These are phyloP conservation scores for Penicillium subrubescens DNA, from an alignment of 495 filamentous ascomycete genomes.

Conservation along the genomic window DNA sequence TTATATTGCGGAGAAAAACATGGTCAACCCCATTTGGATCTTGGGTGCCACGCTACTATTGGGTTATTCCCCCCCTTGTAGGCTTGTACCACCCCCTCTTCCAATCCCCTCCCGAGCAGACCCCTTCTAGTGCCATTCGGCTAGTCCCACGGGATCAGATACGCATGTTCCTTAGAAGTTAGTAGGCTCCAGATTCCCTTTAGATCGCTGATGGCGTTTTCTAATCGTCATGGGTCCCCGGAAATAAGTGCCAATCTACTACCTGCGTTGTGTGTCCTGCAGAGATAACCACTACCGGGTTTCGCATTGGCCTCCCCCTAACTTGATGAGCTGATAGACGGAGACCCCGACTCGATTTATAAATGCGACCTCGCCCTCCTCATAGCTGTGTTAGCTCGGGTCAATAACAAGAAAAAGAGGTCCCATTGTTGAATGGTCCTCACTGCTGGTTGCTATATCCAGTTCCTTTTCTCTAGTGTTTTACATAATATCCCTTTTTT, in stretches of 20 bases:
- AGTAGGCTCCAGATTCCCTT: slow-evolving; percentile 1
- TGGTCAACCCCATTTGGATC: neutral
- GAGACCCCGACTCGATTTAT: neutral
- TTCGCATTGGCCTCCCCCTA: neutral
- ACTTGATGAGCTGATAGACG: neutral
- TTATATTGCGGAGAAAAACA: slow-evolving; percentile 6
- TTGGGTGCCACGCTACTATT: neutral
- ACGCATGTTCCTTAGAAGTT: too few relatives aligned
- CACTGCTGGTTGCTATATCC: neutral
- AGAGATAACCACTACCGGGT: slow-evolving; percentile 21
- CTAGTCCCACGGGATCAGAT: slow-evolving; percentile 5
- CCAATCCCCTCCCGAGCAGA: neutral
- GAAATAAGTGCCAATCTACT: slow-evolving; percentile 5
- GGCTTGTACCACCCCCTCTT: neutral
- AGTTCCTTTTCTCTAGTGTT: neutral
- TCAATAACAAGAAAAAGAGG: neutral
- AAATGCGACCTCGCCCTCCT: neutral
- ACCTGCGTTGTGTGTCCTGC: slow-evolving; percentile 1
- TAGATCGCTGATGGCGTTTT: slow-evolving; percentile 5
- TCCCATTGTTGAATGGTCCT: neutral
- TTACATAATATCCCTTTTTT: neutral
- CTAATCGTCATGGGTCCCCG: slow-evolving; percentile 10
- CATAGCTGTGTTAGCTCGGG: neutral
- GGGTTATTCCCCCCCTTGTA: neutral
- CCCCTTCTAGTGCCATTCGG: slow-evolving; percentile 12